A percentile compares a stretch with the other conserved stretches of the same genome.
Evolutionary conservation across 1,139 yeast species (phyloP).

Genomic region (Nadsonia commutata): DNA sequence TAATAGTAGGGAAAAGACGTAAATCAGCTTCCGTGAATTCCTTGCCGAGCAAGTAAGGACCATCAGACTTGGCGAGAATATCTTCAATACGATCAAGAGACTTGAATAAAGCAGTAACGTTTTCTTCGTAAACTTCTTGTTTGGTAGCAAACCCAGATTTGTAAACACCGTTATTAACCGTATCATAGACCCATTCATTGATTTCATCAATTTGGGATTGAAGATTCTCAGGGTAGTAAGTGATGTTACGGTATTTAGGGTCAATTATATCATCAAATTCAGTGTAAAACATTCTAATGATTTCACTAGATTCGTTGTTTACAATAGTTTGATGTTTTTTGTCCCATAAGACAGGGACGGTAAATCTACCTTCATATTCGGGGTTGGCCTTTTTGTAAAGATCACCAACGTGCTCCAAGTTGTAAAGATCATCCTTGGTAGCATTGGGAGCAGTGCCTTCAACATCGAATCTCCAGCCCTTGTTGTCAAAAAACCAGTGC

Average conservation of each 20-base stretch:
- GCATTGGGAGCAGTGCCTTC: constrained; percentile 27
- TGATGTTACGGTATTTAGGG: constrained; percentile 34
- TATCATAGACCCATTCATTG: constrained; percentile 74
- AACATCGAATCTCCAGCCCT: constrained; percentile 72
- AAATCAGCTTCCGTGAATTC: constrained; percentile 80
- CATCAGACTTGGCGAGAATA: constrained; percentile 37
- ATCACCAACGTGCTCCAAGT: constrained; percentile 47
- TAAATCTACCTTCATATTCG: constrained; percentile 63
- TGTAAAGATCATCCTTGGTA: constrained; percentile 53
- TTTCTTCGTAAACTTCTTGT: constrained; percentile 69
- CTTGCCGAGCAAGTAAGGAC: constrained; percentile 47
- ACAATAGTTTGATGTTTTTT: constrained; percentile 69
- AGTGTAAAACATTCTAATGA: constrained; percentile 66
- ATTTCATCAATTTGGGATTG: constrained; percentile 52
- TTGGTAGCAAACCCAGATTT: constrained; percentile 81
- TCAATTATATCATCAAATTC: constrained; percentile 45
- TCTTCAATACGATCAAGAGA: constrained; percentile 65
- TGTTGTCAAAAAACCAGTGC: constrained; percentile 69
- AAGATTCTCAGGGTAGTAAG: constrained; percentile 47
- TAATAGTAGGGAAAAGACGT: constrained; percentile 66
- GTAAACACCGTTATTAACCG: constrained; percentile 87
- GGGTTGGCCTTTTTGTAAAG: constrained; percentile 65
- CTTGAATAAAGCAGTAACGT: constrained; percentile 50
- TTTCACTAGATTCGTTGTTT: constrained; percentile 79
- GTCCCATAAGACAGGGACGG: constrained; percentile 93